phyloP scores from a whole-genome alignment of 1,284 basidiomycete genomes.

The Pisolithus thermaeus region DNA sequence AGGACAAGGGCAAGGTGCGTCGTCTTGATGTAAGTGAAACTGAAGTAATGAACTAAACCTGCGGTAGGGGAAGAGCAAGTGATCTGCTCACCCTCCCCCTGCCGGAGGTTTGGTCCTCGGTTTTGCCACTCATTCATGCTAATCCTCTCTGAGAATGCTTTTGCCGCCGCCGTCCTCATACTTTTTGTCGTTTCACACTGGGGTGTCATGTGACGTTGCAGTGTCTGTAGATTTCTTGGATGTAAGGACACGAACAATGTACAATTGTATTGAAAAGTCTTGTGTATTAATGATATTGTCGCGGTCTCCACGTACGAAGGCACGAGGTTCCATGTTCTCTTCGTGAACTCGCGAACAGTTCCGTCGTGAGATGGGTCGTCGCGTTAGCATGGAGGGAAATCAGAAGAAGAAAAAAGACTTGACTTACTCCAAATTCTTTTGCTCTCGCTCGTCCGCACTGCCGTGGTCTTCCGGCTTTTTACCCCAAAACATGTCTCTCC shows the following conservation, averaged over 20 bases:
- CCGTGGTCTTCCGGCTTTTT: too few species aligned
- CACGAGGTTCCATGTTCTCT: background rate
- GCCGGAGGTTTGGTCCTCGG: background rate
- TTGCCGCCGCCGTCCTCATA: background rate
- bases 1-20: conserved; percentile 1
- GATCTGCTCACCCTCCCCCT: background rate
- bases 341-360: background rate
- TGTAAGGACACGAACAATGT: too few species aligned
- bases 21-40: background rate
- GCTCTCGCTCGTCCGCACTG: conserved; percentile 5
- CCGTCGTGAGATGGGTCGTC: background rate
- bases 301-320: too few species aligned
- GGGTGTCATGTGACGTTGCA: background rate
- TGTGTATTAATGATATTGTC: too few species aligned
- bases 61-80: conserved; percentile 1
- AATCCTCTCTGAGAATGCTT: background rate
- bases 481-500: too few species aligned
- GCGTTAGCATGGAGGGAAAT: background rate
- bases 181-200: background rate
- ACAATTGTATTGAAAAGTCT: too few species aligned
- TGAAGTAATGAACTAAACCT: background rate
- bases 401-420: background rate
- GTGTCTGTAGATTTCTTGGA: background rate
- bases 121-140: background rate
- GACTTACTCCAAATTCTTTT: conserved; percentile 6